Evolutionary conservation across 2,329 filamentous ascomycete species (phyloP).

Genomic region (Colletotrichum sp.): DNA sequence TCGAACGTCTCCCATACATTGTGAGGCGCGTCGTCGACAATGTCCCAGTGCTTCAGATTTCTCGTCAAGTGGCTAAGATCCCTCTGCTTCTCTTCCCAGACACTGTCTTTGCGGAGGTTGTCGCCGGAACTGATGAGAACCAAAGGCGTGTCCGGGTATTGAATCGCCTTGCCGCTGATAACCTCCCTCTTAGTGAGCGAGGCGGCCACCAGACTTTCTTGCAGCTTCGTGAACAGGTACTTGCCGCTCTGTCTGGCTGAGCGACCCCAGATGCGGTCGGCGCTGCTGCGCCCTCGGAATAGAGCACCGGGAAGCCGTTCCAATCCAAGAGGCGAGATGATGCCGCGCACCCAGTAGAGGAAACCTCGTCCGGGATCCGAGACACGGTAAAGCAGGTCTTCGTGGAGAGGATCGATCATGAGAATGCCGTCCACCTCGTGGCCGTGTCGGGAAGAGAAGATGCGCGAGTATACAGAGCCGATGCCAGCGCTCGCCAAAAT

Average conservation of each 20-base stretch:
- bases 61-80: conserved; percentile 82
- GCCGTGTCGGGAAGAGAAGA: conserved; percentile 86
- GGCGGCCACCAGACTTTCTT: conserved; percentile 88
- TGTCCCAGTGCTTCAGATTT: conserved; percentile 82
- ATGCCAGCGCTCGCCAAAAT: conserved; percentile 85
- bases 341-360: conserved; percentile 82
- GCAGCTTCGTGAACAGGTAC: conserved; percentile 86
- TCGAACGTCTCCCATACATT: conserved; percentile 81
- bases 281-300: conserved; percentile 78
- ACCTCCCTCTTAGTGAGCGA: conserved; percentile 87
- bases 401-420: conserved; percentile 87
- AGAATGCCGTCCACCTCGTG: conserved; percentile 78
- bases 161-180: conserved; percentile 77
- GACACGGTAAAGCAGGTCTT: conserved; percentile 77
- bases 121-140: conserved; percentile 84
- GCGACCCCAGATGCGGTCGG: conserved; percentile 85
- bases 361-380: conserved; percentile 77
- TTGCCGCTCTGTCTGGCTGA: conserved; percentile 81
- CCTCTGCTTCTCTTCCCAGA: conserved; percentile 85
- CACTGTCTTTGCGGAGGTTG: conserved; percentile 66
- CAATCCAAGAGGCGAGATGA: conserved; percentile 86
- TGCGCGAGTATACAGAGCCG: conserved; percentile 86
- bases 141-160: conserved; percentile 76
- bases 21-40: conserved; percentile 84
- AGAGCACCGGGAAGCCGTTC: conserved; percentile 81